Conservation (phyloP, 768 basidiomycete species). For the Crepidotus variabilis region DNA sequence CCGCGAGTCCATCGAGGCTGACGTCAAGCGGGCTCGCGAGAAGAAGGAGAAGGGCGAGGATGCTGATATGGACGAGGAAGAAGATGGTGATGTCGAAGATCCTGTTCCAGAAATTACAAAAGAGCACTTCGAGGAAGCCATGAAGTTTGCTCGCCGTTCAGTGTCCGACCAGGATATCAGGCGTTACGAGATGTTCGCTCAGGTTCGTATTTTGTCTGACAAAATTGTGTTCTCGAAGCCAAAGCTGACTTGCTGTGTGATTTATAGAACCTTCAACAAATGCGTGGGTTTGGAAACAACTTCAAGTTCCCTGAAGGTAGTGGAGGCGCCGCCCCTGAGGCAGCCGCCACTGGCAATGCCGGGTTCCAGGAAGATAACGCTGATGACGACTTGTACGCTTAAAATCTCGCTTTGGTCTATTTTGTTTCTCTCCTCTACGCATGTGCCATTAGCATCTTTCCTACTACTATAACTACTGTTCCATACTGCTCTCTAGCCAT, state of each 20-base stretch:
- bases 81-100: conserved; percentile 64
- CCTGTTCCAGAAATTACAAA: conserved; percentile 88
- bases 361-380: conserved; percentile 82
- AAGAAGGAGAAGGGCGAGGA: conserved; percentile 80
- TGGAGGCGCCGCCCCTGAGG: conserved; percentile 36
- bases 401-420: conserved; percentile 9
- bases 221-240: not conserved
- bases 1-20: conserved; percentile 89
- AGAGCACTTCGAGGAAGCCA: conserved; percentile 98
- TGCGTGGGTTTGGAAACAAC: conserved; percentile 87
- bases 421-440: not conserved
- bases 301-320: conserved; percentile 97
- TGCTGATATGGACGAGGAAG: conserved; percentile 68
- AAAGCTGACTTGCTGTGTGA: conserved; percentile 5
- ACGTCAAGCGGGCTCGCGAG: conserved; percentile 77
- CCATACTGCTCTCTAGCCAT: not conserved
- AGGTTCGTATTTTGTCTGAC: conserved; percentile 42
- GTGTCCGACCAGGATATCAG: conserved; percentile 96
- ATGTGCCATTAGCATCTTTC: not conserved
- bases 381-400: conserved; percentile 93
- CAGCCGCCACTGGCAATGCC: conserved; percentile 52
- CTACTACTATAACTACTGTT: not conserved
- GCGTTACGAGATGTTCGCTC: conserved; percentile 97
- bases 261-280: conserved; percentile 79
- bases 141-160: conserved; percentile 95